Conservation (phyloP, 139 green algal genomes). For the Coelastrella sp. region DNA sequence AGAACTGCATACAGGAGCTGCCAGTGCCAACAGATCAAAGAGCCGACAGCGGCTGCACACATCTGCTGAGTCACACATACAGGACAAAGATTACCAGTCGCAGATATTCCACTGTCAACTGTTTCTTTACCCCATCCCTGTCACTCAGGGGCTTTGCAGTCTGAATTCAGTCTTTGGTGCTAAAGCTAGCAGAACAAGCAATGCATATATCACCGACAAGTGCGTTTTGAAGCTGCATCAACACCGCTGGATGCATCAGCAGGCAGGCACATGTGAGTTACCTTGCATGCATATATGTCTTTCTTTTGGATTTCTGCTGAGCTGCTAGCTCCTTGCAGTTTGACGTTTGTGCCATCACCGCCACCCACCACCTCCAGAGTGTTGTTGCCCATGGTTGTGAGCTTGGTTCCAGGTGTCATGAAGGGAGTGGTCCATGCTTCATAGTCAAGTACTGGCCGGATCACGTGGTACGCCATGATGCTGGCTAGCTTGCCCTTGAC, state of each 20-base stretch:
- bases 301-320: conserved; percentile 26
- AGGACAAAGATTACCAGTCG: neutral
- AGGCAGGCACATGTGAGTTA: neutral
- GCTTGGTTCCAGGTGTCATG: neutral
- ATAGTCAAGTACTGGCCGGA: conserved; percentile 3
- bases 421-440: conserved; percentile 35
- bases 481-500: conserved; percentile 35
- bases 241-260: neutral
- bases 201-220: neutral
- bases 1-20: too few species aligned
- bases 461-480: conserved; percentile 38
- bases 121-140: neutral
- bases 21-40: too few species aligned
- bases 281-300: conserved; percentile 46
- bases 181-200: neutral
- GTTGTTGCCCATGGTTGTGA: neutral
- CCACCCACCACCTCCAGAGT: neutral
- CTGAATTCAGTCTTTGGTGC: neutral
- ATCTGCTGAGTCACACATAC: neutral
- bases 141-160: neutral
- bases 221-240: neutral
- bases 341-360: conserved; percentile 8
- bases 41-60: too few species aligned
- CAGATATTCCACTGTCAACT: neutral
- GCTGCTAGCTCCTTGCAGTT: neutral